Percentiles rank a stretch among this genome's conserved stretches.
These are phyloP conservation scores for Candida sanyaensis DNA, from an alignment of 1,139 yeast species.

Conservation along the genomic window DNA sequence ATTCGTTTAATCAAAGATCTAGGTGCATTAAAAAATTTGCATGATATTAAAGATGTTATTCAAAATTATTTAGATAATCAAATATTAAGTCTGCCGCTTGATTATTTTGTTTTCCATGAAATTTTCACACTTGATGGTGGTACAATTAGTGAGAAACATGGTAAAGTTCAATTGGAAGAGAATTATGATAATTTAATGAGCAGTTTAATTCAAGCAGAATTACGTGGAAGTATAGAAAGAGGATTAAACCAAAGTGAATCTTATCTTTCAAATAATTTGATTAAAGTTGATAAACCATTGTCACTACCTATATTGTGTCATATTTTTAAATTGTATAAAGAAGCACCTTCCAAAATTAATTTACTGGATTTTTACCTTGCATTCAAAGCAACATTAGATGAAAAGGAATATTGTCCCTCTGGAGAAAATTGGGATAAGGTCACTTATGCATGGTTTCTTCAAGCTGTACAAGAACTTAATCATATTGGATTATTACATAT, in stretches of 20 bases:
- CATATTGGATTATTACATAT: slow-evolving; percentile 44
- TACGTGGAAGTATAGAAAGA: slow-evolving; percentile 33
- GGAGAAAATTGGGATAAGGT: slow-evolving; percentile 42
- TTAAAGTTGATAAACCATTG: slow-evolving; percentile 11
- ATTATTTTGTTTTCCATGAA: slow-evolving; percentile 37
- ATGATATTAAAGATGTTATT: slow-evolving; percentile 7
- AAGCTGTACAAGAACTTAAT: slow-evolving; percentile 42
- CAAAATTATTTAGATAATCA: slow-evolving; percentile 19
- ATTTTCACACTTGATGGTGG: slow-evolving; percentile 42
- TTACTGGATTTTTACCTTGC: slow-evolving; percentile 77
- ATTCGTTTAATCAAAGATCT: slow-evolving; percentile 10
- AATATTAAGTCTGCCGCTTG: slow-evolving; percentile 22
- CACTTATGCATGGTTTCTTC: slow-evolving; percentile 45
- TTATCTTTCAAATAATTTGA: slow-evolving; percentile 29
- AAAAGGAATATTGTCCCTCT: slow-evolving; percentile 18
- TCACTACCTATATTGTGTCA: slow-evolving; percentile 56
- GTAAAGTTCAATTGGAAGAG: slow-evolving; percentile 30
- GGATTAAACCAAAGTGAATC: slow-evolving; percentile 31
- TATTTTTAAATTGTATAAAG: slow-evolving; percentile 72
- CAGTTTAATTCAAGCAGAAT: slow-evolving; percentile 39
- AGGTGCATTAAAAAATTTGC: slow-evolving; percentile 7
- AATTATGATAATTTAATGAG: slow-evolving; percentile 42
- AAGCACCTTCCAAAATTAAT: slow-evolving; percentile 74
- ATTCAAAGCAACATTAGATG: slow-evolving; percentile 58
- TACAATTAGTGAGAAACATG: slow-evolving; percentile 15